phyloP scores from a whole-genome alignment of 495 filamentous ascomycete genomes.

The Penicillium robsamsonii region DNA sequence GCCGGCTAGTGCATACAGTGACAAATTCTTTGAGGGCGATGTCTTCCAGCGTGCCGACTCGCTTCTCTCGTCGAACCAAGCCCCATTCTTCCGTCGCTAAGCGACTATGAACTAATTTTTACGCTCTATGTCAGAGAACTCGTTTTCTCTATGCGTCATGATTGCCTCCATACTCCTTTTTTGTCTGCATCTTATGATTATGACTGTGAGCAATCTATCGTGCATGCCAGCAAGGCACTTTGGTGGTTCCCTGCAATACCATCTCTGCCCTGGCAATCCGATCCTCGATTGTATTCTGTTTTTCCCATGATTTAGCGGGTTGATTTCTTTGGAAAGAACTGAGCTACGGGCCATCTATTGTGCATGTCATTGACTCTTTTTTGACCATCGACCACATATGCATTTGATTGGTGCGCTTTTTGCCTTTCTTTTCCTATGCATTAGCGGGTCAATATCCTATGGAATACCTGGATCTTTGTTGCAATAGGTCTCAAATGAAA shows the following conservation, averaged over 20 bases:
- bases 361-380: background rate
- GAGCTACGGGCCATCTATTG: background rate
- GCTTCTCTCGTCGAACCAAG: slow-evolving; percentile 55
- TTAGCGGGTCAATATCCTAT: slow-evolving; percentile 1
- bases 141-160: slow-evolving; percentile 8
- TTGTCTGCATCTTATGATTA: slow-evolving; percentile 11
- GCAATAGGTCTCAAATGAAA: background rate
- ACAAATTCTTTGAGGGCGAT: slow-evolving; percentile 63
- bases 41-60: slow-evolving; percentile 75
- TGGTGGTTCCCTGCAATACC: background rate
- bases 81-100: slow-evolving; percentile 38
- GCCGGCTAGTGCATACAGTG: slow-evolving; percentile 64
- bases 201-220: slow-evolving; percentile 3
- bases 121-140: background rate
- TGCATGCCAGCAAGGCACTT: background rate
- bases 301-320: slow-evolving; percentile 8
- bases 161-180: background rate
- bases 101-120: background rate
- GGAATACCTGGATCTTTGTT: background rate
- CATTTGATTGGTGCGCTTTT: background rate
- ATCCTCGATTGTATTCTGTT: background rate
- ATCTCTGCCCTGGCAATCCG: background rate
- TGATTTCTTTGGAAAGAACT: background rate
- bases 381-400: background rate
- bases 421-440: background rate